Evolutionary conservation across 1,284 basidiomycete genomes (phyloP).

Genomic region (Sphaerobolus stellatus): DNA sequence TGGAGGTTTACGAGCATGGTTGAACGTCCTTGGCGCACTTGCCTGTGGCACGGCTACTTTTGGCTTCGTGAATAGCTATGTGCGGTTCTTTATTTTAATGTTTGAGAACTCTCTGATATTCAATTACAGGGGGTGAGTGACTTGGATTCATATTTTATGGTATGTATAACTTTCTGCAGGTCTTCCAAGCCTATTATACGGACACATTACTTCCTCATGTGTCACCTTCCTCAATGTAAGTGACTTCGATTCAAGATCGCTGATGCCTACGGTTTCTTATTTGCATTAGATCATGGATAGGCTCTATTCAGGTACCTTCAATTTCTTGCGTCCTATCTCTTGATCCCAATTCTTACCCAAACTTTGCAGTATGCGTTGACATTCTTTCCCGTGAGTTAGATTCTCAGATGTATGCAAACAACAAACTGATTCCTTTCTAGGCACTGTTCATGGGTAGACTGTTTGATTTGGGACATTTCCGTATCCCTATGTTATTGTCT

Average conservation of each 20-base stretch:
- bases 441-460: slow-evolving; percentile 52
- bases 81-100: neutral
- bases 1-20: slow-evolving; percentile 54
- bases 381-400: slow-evolving; percentile 33
- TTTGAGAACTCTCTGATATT: neutral
- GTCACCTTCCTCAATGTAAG: slow-evolving; percentile 57
- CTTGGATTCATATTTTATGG: neutral
- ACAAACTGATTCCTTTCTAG: slow-evolving; percentile 3
- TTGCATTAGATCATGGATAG: slow-evolving; percentile 64
- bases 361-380: slow-evolving; percentile 43
- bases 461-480: slow-evolving; percentile 60
- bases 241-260: slow-evolving; percentile 18
- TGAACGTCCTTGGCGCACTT: slow-evolving; percentile 20
- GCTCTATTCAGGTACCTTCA: slow-evolving; percentile 57
- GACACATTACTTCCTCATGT: slow-evolving; percentile 37
- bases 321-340: neutral
- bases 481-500: slow-evolving; percentile 41
- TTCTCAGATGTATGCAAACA: neutral
- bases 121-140: neutral
- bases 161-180: slow-evolving; percentile 27
- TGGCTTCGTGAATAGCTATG: slow-evolving; percentile 7
- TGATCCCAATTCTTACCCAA: slow-evolving; percentile 23
- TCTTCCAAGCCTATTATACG: slow-evolving; percentile 57
- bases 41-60: neutral
- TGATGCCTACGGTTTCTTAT: slow-evolving; percentile 14